Percentiles rank a stretch among this genome's conserved stretches.
phyloP scores from a whole-genome alignment of 352 stramenopile genomes.

The Thalassiosira oceanica region DNA sequence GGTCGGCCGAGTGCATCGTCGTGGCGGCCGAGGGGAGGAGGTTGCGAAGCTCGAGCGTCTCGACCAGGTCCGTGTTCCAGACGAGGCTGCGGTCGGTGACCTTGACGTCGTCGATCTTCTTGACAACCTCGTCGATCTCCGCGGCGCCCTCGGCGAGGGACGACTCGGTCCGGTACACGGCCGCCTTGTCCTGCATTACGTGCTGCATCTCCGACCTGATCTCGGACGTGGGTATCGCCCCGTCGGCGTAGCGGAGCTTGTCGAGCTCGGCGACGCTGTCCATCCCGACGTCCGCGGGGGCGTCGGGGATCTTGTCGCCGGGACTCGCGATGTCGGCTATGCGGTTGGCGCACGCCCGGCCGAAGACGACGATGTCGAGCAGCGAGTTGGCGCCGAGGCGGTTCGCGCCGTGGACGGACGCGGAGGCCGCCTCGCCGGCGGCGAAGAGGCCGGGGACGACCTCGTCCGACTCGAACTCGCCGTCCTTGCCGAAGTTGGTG shows the following conservation, averaged over 20 bases:
- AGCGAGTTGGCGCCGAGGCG: slow-evolving; percentile 90
- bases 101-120: slow-evolving; percentile 90
- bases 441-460: slow-evolving; percentile 93
- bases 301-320: slow-evolving; percentile 83
- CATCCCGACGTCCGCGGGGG: slow-evolving; percentile 86
- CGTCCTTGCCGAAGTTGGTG: slow-evolving; percentile 82
- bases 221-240: slow-evolving; percentile 82
- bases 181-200: slow-evolving; percentile 88
- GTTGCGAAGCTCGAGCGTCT: slow-evolving; percentile 94
- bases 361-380: slow-evolving; percentile 97
- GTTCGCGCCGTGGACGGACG: slow-evolving; percentile 95
- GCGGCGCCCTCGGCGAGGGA: slow-evolving; percentile 83
- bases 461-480: slow-evolving; percentile 83
- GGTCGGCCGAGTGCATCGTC: slow-evolving; percentile 94
- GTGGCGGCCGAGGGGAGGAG: slow-evolving; percentile 88
- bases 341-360: slow-evolving; percentile 89
- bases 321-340: slow-evolving; percentile 92
- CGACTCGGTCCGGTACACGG: slow-evolving; percentile 86
- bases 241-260: slow-evolving; percentile 86
- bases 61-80: slow-evolving; percentile 97
- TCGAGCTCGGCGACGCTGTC: slow-evolving; percentile 88
- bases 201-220: slow-evolving; percentile 86
- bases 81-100: slow-evolving; percentile 93
- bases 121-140: slow-evolving; percentile 87
- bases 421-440: slow-evolving; percentile 91